phyloP scores from a whole-genome alignment of 2,329 filamentous ascomycete genomes.

The Coleophoma eucalyptorum region DNA sequence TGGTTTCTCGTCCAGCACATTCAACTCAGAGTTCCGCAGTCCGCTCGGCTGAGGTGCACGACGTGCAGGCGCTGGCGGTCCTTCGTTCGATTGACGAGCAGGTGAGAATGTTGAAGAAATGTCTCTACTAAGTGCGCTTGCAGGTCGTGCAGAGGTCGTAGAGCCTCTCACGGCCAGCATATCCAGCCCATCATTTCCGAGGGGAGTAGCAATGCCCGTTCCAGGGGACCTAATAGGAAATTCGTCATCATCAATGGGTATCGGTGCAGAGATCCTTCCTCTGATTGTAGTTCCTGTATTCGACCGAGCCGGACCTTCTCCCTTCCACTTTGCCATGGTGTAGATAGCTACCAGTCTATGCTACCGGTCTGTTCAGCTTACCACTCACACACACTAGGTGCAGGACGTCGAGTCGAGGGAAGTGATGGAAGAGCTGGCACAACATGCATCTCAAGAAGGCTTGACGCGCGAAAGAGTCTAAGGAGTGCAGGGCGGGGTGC shows the following conservation, averaged over 20 bases:
- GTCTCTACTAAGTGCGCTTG: constrained; percentile 8
- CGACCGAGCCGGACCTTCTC: constrained; percentile 11
- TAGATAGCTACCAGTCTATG: no score
- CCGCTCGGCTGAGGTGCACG: constrained; percentile 25
- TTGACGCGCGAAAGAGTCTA: background rate
- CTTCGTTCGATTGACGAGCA: constrained; percentile 11
- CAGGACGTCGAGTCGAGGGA: no score
- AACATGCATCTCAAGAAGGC: background rate
- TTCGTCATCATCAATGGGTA: constrained; percentile 55
- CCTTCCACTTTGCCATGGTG: constrained; percentile 13
- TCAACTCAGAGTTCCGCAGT: constrained; percentile 41
- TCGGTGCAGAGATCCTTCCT: constrained; percentile 58
- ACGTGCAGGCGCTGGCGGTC: constrained; percentile 8
- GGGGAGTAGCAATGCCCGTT: constrained; percentile 30
- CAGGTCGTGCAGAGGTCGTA: constrained; percentile 13
- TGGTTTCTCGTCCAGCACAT: no score
- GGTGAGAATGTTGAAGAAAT: constrained; percentile 6
- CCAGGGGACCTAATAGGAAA: constrained; percentile 46
- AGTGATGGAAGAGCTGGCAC: background rate
- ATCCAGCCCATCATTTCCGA: constrained; percentile 19
- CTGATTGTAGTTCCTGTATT: constrained; percentile 45
- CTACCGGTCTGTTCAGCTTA: no score
- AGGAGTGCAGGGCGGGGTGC: background rate
- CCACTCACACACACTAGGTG: no score
- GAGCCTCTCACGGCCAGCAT: constrained; percentile 12